Conservation (phyloP, 202 grass and related monocot genomes). For the Setaria italica region DNA sequence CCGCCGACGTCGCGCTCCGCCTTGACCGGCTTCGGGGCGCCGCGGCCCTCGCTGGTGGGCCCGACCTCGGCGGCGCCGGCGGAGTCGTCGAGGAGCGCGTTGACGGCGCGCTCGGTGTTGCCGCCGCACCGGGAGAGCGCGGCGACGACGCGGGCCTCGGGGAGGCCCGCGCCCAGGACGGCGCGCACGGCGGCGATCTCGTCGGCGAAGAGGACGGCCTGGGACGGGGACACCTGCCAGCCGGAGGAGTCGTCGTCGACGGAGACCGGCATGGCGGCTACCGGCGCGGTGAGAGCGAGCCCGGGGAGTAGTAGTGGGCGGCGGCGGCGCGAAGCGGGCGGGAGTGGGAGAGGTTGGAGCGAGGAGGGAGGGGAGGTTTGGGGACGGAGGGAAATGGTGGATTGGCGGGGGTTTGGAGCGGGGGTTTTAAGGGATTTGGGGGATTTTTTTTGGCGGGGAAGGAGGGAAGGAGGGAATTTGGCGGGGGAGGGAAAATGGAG, state of each 20-base stretch:
- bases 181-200: conserved; percentile 67
- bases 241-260: conserved; percentile 27
- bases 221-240: conserved; percentile 38
- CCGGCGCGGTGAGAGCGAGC: background rate
- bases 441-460: conserved; percentile 6
- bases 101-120: conserved; percentile 70
- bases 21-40: conserved; percentile 24
- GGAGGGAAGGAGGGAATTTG: background rate
- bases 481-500: background rate
- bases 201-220: conserved; percentile 57
- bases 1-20: conserved; percentile 37
- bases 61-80: background rate
- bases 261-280: conserved; percentile 31
- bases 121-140: conserved; percentile 62
- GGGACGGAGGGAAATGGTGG: background rate
- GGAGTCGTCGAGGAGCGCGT: conserved; percentile 64
- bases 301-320: no score
- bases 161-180: conserved; percentile 49
- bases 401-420: background rate
- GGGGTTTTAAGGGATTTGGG: background rate
- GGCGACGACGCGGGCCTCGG: conserved; percentile 47
- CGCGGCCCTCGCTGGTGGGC: conserved; percentile 14
- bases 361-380: background rate
- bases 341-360: background rate
- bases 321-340: background rate